These are phyloP conservation scores for Vinca major DNA, from an alignment of 305 asterid genomes.

Conservation along the genomic window DNA sequence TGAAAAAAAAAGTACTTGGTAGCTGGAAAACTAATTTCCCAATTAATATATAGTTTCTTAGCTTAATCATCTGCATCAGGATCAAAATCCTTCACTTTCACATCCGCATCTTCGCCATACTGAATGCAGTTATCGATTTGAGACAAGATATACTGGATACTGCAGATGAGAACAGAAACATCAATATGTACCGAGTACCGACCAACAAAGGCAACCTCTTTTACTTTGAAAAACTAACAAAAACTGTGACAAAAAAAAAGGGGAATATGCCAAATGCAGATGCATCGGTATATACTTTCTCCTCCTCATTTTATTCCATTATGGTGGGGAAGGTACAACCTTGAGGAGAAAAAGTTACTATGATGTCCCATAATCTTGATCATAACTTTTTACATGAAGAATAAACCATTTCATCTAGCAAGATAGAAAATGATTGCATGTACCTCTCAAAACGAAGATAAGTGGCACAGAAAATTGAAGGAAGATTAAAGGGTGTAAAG, in stretches of 20 bases:
- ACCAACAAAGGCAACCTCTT: background rate
- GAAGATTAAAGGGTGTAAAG: background rate
- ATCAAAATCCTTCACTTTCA: constrained; percentile 78
- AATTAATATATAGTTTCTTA: background rate
- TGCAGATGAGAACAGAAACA: constrained; percentile 25
- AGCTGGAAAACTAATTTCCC: background rate
- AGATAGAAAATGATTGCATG: background rate
- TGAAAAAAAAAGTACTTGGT: background rate
- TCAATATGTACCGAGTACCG: background rate
- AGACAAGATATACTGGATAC: constrained; percentile 64
- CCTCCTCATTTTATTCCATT: background rate
- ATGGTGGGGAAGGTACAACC: background rate
- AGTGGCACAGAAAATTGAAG: background rate
- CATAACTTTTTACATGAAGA: background rate
- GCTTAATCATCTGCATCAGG: constrained; percentile 37
- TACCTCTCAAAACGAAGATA: background rate
- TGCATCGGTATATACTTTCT: background rate
- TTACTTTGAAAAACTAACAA: background rate
- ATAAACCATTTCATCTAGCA: background rate
- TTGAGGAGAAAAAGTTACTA: too few relatives aligned
- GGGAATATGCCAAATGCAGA: background rate
- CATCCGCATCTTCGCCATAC: constrained; percentile 89
- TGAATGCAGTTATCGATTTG: constrained; percentile 72
- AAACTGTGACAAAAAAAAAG: background rate
- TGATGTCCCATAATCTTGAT: too few relatives aligned